Evolutionary conservation across 495 filamentous ascomycete genomes (phyloP).

Genomic region (Melanomma pulvis-pyrius): DNA sequence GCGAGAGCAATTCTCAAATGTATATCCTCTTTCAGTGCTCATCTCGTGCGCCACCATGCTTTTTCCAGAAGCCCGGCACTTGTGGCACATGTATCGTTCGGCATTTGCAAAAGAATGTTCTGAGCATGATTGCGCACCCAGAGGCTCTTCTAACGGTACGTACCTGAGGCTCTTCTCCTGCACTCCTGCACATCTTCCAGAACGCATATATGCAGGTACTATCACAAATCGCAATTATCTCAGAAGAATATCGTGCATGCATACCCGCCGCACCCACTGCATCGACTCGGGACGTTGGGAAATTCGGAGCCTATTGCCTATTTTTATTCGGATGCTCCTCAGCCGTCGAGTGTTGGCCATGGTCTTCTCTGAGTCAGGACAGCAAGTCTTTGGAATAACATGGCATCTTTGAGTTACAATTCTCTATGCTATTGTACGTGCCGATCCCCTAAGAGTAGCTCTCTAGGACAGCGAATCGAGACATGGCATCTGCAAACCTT

Average conservation of each 20-base stretch:
- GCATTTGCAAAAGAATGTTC: constrained; percentile 3
- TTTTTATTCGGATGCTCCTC: neutral
- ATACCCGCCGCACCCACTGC: constrained; percentile 8
- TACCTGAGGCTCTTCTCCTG: neutral
- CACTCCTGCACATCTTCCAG: neutral
- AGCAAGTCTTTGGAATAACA: neutral
- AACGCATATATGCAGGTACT: constrained; percentile 7
- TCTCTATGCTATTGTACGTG: too few relatives aligned
- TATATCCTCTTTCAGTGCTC: neutral
- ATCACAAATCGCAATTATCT: neutral
- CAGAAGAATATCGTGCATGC: constrained; percentile 4
- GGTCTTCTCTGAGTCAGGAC: too few relatives aligned
- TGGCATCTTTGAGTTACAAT: too few relatives aligned
- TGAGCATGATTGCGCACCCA: neutral
- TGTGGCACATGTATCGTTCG: neutral
- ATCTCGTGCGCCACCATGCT: neutral
- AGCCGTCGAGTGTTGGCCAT: neutral
- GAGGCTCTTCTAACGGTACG: neutral
- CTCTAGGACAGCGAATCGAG: too few relatives aligned
- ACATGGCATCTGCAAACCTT: too few relatives aligned
- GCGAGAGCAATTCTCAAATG: neutral
- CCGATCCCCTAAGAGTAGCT: too few relatives aligned
- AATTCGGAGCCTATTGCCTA: neutral
- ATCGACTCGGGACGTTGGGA: neutral
- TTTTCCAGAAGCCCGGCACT: neutral